Conservation (phyloP, 202 grass and related monocot genomes). For the Setaria viridis region DNA sequence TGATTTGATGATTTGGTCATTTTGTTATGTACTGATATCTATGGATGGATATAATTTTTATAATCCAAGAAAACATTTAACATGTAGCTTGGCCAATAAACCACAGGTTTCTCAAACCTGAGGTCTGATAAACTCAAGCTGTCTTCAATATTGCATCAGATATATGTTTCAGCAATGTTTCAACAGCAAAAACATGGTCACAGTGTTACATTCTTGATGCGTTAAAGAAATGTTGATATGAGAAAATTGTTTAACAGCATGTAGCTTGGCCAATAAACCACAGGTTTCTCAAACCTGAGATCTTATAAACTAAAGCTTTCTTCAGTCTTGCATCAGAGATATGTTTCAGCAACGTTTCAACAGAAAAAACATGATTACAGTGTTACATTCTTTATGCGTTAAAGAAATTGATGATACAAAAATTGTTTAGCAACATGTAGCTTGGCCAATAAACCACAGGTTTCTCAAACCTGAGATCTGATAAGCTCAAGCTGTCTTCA, state of each 20-base stretch:
- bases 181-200: conserved; percentile 55
- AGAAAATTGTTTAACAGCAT: conserved; percentile 1
- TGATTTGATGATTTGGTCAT: too few species aligned
- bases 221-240: conserved; percentile 10
- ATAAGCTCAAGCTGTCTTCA: conserved; percentile 59
- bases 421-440: conserved; percentile 44
- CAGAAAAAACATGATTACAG: conserved; percentile 54
- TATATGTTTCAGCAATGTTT: conserved; percentile 50
- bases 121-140: conserved; percentile 65
- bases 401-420: conserved; percentile 1
- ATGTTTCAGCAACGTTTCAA: conserved; percentile 50
- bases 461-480: conserved; percentile 64
- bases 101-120: conserved; percentile 70
- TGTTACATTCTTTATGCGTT: conserved; percentile 50
- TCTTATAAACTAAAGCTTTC: conserved; percentile 61
- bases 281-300: conserved; percentile 68
- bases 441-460: conserved; percentile 78
- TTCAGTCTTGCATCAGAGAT: conserved; percentile 70
- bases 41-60: conserved; percentile 9
- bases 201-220: conserved; percentile 56
- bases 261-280: conserved; percentile 79
- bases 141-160: conserved; percentile 70
- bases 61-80: conserved; percentile 6
- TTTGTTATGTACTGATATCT: too few species aligned
- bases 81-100: conserved; percentile 80